Evolutionary conservation across 2,329 filamentous ascomycete genomes (phyloP).

Genomic region (Didymella pinodella): DNA sequence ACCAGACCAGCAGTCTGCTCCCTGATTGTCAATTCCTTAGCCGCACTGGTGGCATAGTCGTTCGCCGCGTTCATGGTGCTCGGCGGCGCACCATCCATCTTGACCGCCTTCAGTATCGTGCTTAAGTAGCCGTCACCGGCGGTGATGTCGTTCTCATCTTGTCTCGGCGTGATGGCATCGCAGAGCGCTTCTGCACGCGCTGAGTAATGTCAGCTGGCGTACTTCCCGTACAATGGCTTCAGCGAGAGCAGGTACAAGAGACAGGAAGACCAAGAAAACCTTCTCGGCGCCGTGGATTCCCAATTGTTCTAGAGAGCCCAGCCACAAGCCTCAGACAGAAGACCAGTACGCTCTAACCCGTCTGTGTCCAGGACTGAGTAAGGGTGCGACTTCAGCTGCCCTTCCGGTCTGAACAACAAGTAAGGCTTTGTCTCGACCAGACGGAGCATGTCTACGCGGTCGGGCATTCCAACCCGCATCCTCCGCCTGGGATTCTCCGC

Average conservation of each 20-base stretch:
- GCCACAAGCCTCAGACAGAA: not conserved
- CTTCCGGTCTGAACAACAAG: not conserved
- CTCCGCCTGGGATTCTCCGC: not conserved
- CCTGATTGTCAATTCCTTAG: slow-evolving; percentile 65
- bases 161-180: slow-evolving; percentile 54
- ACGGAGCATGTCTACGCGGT: not conserved
- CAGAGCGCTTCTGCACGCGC: slow-evolving; percentile 53
- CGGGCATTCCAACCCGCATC: not conserved
- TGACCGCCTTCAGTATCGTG: slow-evolving; percentile 62
- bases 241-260: not conserved
- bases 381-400: not conserved
- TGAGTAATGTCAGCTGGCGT: slow-evolving; percentile 24
- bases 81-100: slow-evolving; percentile 56
- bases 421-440: not conserved
- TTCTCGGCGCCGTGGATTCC: not conserved
- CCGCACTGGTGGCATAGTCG: slow-evolving; percentile 64
- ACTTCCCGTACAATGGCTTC: not conserved
- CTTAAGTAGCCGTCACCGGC: slow-evolving; percentile 55
- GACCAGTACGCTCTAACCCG: not conserved
- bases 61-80: slow-evolving; percentile 44
- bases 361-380: not conserved
- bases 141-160: slow-evolving; percentile 46
- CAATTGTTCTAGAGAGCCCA: not conserved
- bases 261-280: not conserved
- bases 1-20: slow-evolving; percentile 67